phyloP scores from a whole-genome alignment of 768 basidiomycete species.

The Cyclocybe cylindracea region DNA sequence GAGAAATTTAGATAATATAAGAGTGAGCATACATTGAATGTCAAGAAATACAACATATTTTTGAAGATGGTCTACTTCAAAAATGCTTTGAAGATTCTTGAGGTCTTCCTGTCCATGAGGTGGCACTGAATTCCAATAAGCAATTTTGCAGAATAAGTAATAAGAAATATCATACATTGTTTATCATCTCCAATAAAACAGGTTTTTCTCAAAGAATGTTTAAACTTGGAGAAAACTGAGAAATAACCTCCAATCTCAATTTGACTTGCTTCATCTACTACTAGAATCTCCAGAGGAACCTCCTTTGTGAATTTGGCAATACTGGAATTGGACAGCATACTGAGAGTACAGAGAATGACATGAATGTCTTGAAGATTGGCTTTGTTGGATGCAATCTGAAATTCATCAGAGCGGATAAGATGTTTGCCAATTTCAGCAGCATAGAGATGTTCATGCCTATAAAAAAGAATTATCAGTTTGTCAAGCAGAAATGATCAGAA shows the following conservation, averaged over 20 bases:
- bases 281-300: slow-evolving; percentile 48
- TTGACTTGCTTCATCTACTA: slow-evolving; percentile 70
- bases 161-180: slow-evolving; percentile 47
- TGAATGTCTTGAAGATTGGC: slow-evolving; percentile 37
- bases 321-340: slow-evolving; percentile 61
- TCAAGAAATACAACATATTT: slow-evolving; percentile 56
- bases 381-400: slow-evolving; percentile 19
- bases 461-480: slow-evolving; percentile 1
- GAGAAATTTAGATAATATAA: neutral
- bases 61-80: slow-evolving; percentile 69
- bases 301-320: slow-evolving; percentile 33
- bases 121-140: slow-evolving; percentile 53
- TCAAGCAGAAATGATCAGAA: slow-evolving; percentile 3
- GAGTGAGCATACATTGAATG: slow-evolving; percentile 64
- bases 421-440: slow-evolving; percentile 38
- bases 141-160: slow-evolving; percentile 13
- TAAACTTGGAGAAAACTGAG: slow-evolving; percentile 38
- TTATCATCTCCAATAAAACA: slow-evolving; percentile 70
- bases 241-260: slow-evolving; percentile 60
- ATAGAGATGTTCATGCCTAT: slow-evolving; percentile 85
- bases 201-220: slow-evolving; percentile 45
- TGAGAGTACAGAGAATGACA: slow-evolving; percentile 75
- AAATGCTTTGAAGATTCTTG: slow-evolving; percentile 67
- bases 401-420: slow-evolving; percentile 51
- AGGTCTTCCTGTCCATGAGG: slow-evolving; percentile 77